These are phyloP conservation scores for Hypericum androsaemum DNA, from an alignment of 345 rosid genomes.

Conservation along the genomic window DNA sequence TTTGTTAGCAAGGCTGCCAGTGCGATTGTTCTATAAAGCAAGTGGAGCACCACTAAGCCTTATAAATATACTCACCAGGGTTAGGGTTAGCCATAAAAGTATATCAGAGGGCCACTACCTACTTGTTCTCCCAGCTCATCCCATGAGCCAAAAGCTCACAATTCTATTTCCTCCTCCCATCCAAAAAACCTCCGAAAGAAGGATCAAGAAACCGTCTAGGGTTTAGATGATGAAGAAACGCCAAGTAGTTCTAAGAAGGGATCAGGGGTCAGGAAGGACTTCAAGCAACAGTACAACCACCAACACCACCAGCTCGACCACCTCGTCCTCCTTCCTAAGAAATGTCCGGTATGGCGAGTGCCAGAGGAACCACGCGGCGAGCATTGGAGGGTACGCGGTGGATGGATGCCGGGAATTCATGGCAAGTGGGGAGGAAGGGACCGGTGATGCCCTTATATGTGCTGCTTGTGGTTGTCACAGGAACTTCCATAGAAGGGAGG, in stretches of 20 bases:
- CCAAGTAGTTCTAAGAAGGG: slow-evolving; percentile 16
- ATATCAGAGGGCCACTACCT: no score
- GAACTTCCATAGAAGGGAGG: slow-evolving; percentile 59
- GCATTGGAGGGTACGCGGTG: slow-evolving; percentile 65
- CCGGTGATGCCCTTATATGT: slow-evolving; percentile 36
- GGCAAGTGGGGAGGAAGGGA: slow-evolving; percentile 45
- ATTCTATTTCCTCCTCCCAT: no score
- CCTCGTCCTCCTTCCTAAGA: slow-evolving; percentile 29
- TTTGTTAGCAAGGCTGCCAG: no score
- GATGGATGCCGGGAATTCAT: slow-evolving; percentile 82
- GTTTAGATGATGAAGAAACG: slow-evolving; percentile 19
- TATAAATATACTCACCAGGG: no score
- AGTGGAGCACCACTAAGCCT: no score
- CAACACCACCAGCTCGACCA: background rate
- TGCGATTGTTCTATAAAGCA: no score
- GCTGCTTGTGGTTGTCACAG: slow-evolving; percentile 80
- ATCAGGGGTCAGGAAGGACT: slow-evolving; percentile 9
- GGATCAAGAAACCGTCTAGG: no score
- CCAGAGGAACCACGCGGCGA: slow-evolving; percentile 69
- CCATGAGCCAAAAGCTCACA: no score
- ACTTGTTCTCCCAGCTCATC: no score
- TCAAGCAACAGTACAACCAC: background rate
- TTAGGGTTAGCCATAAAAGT: no score
- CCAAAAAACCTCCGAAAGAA: no score
- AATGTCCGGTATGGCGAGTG: slow-evolving; percentile 51